Base-by-base conservation (phyloP, 2,329 filamentous ascomycete species). In the Intubia oerlemansii region DNA sequence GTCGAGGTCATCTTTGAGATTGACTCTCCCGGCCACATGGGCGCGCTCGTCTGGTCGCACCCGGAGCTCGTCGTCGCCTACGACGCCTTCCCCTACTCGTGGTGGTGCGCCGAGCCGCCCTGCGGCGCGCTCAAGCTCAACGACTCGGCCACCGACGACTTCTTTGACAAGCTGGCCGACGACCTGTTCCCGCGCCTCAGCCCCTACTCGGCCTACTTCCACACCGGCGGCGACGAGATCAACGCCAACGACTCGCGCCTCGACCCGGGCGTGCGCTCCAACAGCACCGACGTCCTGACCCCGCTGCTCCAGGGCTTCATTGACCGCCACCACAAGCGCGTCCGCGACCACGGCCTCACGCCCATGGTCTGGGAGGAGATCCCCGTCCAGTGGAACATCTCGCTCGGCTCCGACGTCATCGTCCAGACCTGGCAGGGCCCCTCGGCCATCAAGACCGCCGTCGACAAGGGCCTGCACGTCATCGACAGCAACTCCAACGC, bases 301-400 rank as follows among this genome's bases (percentile, higher is more conserved):
- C 78, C 81, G 2, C 58, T 88, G 14, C 61, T 92, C 45, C 79
- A 91, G 45, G 66, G 61, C 32, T 81, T 90, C 44, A 55, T 90
- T 36, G 64, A 78, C 45, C 60, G 62, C 38, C 70, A 72, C 41
- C 76, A 84, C 46, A 56, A 50, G 17, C 65, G 70, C 25, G 57
- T 88, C 23, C 56, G 66, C 25, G 51, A 59, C 24, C 57, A 62
- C 5, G 73, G 73, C 5, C 51, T 91, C 29, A 64, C 61, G 5
- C 79, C 81, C 0, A 54, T 91, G 14, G 77, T 84, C 1, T 91
- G 82, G 82, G 80, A 92, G 47, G 82, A 91, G 48, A 81, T 88
- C 59, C 56, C 80, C 1, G 54, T 77, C 8, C 58, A 70, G 15
- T 91, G 79, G 74, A 77, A 84, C 44, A 52, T 88, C 25, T 76